Conservation (phyloP, 148 eudicot species). For the Vaccinium macrocarpon region DNA sequence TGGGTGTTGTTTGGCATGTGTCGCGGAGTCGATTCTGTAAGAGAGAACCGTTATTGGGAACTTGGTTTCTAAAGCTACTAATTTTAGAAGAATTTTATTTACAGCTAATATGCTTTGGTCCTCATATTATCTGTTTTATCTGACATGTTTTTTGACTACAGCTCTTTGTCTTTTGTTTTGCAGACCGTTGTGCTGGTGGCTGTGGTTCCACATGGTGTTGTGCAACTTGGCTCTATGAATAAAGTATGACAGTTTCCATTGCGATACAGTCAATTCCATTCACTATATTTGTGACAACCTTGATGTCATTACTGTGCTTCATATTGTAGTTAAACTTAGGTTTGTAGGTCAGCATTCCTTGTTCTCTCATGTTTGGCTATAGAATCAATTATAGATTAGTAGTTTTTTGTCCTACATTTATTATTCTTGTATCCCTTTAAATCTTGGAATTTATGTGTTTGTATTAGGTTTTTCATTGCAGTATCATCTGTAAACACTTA, state of each 20-base stretch:
- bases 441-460: not conserved
- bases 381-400: not conserved
- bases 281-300: not conserved
- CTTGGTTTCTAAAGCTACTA: not conserved
- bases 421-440: not conserved
- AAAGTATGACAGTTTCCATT: constrained; percentile 40
- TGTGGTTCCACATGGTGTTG: constrained; percentile 67
- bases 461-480: not conserved
- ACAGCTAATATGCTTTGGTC: not conserved
- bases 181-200: constrained; percentile 76
- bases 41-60: not conserved
- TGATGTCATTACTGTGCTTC: not conserved
- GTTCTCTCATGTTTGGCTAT: not conserved
- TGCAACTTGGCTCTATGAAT: constrained; percentile 78
- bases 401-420: not conserved
- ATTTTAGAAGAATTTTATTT: not conserved
- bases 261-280: not conserved
- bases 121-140: not conserved
- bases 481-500: not conserved
- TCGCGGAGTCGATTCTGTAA: not conserved
- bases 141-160: not conserved
- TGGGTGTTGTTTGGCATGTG: not conserved
- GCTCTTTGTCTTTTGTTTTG: constrained; percentile 23
- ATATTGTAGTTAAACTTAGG: not conserved
- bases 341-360: not conserved